phyloP scores from a whole-genome alignment of 257 asterid species.

The Fraxinus americana region DNA sequence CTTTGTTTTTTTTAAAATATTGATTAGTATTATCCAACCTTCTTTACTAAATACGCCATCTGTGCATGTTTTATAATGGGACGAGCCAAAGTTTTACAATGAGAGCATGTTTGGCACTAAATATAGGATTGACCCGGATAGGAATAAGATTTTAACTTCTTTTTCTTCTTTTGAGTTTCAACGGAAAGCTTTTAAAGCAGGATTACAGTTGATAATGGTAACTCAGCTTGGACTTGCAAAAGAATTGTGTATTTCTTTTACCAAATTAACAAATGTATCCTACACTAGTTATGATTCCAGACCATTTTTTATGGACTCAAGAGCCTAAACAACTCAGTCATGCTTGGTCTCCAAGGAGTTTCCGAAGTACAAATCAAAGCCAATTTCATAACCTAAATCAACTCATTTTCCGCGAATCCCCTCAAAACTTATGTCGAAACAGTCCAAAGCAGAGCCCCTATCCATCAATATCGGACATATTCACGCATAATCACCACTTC shows the following conservation, averaged over 20 bases:
- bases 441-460: slow-evolving; percentile 62
- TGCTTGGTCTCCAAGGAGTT: slow-evolving; percentile 72
- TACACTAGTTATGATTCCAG: too few species aligned
- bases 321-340: slow-evolving; percentile 96
- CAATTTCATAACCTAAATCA: slow-evolving; percentile 82
- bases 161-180: too few species aligned
- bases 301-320: slow-evolving; percentile 78
- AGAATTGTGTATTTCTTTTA: too few species aligned
- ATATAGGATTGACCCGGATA: too few species aligned
- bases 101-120: background rate
- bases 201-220: background rate
- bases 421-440: slow-evolving; percentile 68
- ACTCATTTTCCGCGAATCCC: slow-evolving; percentile 69
- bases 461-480: slow-evolving; percentile 64
- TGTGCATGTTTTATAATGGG: too few species aligned
- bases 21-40: background rate
- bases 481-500: slow-evolving; percentile 79
- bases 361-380: slow-evolving; percentile 77
- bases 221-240: background rate
- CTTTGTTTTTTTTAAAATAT: background rate
- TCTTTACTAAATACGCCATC: too few species aligned
- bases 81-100: background rate
- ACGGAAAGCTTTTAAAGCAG: background rate
- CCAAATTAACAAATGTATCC: too few species aligned
- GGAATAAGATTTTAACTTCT: too few species aligned